Percentiles rank a stretch among this genome's conserved stretches.
Evolutionary conservation across 768 basidiomycete genomes (phyloP).

Genomic region (Infundibulicybe gibba): DNA sequence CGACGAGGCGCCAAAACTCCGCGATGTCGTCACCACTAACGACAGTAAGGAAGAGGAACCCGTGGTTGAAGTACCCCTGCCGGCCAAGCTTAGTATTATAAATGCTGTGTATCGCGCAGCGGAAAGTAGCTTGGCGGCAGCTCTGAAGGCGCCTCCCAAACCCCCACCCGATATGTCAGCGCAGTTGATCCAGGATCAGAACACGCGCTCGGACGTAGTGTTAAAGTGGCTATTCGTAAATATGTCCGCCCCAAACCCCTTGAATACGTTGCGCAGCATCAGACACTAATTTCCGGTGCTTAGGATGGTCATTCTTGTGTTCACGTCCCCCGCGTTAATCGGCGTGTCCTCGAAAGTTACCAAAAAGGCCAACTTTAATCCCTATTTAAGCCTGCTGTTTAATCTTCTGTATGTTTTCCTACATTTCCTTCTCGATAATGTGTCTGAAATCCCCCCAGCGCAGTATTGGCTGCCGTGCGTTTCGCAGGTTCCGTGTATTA

Average conservation of each 20-base stretch:
- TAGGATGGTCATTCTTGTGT: slow-evolving; percentile 68
- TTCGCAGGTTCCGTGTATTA: slow-evolving; percentile 59
- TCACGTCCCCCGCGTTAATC: slow-evolving; percentile 75
- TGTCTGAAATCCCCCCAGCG: slow-evolving; percentile 33
- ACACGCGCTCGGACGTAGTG: too few relatives aligned
- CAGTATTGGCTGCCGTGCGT: slow-evolving; percentile 76
- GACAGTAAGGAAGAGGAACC: slow-evolving; percentile 84
- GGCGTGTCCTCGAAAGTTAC: slow-evolving; percentile 56
- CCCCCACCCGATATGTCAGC: too few relatives aligned
- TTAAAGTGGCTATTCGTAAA: too few relatives aligned
- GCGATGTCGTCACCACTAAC: slow-evolving; percentile 87
- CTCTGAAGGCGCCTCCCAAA: too few relatives aligned
- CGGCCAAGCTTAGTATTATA: too few relatives aligned
- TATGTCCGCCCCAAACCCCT: slow-evolving; percentile 53
- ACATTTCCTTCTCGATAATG: background rate
- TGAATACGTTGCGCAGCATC: too few relatives aligned
- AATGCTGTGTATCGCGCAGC: too few relatives aligned
- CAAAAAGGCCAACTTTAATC: slow-evolving; percentile 67
- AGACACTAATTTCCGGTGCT: slow-evolving; percentile 2
- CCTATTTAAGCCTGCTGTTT: slow-evolving; percentile 83
- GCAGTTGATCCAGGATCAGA: too few relatives aligned
- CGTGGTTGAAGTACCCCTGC: slow-evolving; percentile 34
- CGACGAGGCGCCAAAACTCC: slow-evolving; percentile 81
- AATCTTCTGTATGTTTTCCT: slow-evolving; percentile 22
- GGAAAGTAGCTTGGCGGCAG: too few relatives aligned